Base-by-base conservation (phyloP, 2,329 filamentous ascomycete genomes). In the Didymella sp. region DNA sequence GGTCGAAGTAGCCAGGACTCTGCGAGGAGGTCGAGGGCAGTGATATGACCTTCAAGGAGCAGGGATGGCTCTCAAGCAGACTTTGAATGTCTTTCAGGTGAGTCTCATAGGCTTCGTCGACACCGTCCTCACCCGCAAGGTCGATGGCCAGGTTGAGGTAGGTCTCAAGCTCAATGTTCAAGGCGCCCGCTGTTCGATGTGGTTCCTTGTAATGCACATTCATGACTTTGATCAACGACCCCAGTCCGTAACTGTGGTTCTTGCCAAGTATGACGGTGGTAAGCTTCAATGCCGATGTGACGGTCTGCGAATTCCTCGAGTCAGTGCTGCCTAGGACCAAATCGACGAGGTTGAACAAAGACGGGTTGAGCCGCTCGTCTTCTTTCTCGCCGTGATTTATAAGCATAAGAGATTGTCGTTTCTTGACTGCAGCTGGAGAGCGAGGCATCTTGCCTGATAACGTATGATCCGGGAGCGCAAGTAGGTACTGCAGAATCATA, bases 311-410 rank as follows among this genome's bases (percentile, higher is more conserved):
- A 68, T 95, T 97, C 41, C 85, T 83, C 0, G 95, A 98, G 56
- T 87, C 85, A 24, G 97, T 81, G 69, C 93, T 96, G 31, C 92
- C 90, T 2, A 96, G 82, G 27, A 96, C 89, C 12, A 99, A 84
- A 77, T 99, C 95, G 22, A 96, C 91, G 9, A 99, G 80, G 71
- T 96, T 98, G 80, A 97, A 99, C 0, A 99, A 82, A 13, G 92
- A 85, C 0, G 95, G 95, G 1, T 93, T 95, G 9, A 90, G 84
- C 13, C 85, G 81, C 52, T 95, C 90, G 3, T 89, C 86, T 61
- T 90, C 89, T 51, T 90, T 83, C 3, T 90, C 87, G 73, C 93
- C 86, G 76, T 92, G 89, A 30, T 87, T 91, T 13, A 96, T 85
- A 2, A 96, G 84, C 74, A 97, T 90, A 76, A 98, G 84, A 0